Percentiles rank a stretch among this genome's conserved stretches.
phyloP scores from a whole-genome alignment of 2,329 filamentous ascomycete species.

The Pyrenophora seminiperda region DNA sequence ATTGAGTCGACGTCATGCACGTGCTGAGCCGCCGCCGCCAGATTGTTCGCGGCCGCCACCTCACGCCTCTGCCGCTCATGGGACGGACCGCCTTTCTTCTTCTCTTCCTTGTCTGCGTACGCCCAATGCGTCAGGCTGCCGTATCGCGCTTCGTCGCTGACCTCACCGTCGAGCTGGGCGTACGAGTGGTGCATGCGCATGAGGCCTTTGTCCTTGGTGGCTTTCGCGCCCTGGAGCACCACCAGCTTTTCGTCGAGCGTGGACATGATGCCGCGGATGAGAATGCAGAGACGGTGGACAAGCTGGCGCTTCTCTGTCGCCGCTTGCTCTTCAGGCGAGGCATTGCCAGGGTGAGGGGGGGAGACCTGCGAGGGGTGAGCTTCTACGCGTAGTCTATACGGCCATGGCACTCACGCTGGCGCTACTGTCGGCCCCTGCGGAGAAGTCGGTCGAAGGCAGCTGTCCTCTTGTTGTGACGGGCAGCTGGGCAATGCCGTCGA shows the following conservation, averaged over 20 bases:
- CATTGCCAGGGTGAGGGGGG: slow-evolving; percentile 33
- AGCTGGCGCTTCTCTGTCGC: slow-evolving; percentile 72
- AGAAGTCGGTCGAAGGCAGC: slow-evolving; percentile 29
- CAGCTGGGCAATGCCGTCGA: slow-evolving; percentile 63
- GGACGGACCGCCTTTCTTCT: slow-evolving; percentile 62
- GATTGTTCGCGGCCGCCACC: slow-evolving; percentile 72
- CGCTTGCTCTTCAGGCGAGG: slow-evolving; percentile 46
- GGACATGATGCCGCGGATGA: slow-evolving; percentile 82
- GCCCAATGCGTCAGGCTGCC: slow-evolving; percentile 95
- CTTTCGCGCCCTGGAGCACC: slow-evolving; percentile 89
- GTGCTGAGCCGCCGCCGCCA: slow-evolving; percentile 71
- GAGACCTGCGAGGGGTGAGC: slow-evolving; percentile 34
- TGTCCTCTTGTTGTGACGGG: slow-evolving; percentile 50
- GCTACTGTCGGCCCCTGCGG: slow-evolving; percentile 47
- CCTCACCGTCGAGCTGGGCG: slow-evolving; percentile 83
- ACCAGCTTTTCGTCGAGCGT: slow-evolving; percentile 98
- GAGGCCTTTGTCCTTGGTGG: slow-evolving; percentile 84
- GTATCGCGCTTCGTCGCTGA: slow-evolving; percentile 92
- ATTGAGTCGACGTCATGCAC: slow-evolving; percentile 82
- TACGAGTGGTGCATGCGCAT: slow-evolving; percentile 84
- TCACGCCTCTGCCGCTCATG: slow-evolving; percentile 79
- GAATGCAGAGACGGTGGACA: slow-evolving; percentile 77
- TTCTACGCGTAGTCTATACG: slow-evolving; percentile 23
- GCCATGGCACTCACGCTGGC: slow-evolving; percentile 47
- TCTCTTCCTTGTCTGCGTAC: slow-evolving; percentile 77